Conservation (phyloP, 108 stramenopile genomes). For the Conticribra guillardii region DNA sequence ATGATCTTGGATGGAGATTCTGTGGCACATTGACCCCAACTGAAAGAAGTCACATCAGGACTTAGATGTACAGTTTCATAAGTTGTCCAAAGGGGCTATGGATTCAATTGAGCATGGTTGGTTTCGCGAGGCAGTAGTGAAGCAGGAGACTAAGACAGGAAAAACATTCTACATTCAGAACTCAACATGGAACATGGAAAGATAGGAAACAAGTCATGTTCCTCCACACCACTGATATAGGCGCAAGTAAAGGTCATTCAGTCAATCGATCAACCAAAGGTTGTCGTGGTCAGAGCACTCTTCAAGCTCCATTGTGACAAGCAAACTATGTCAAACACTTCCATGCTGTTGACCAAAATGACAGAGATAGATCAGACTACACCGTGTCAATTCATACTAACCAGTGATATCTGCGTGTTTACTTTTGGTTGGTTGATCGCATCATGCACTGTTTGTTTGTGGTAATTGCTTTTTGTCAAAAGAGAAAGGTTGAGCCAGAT, state of each 20-base stretch:
- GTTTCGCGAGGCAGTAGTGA: constrained; percentile 19
- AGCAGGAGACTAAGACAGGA: constrained; percentile 2
- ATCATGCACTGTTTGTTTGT: background rate
- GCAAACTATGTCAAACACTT: background rate
- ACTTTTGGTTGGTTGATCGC: background rate
- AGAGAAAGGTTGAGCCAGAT: background rate
- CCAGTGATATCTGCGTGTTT: background rate
- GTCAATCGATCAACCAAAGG: constrained; percentile 1
- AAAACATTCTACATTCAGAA: constrained; percentile 12
- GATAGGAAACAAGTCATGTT: constrained; percentile 26
- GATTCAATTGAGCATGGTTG: constrained; percentile 11
- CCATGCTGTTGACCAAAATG: background rate
- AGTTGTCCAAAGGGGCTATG: constrained; percentile 15
- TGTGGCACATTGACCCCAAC: constrained; percentile 20
- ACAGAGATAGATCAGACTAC: background rate
- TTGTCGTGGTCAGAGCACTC: background rate
- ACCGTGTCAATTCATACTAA: background rate
- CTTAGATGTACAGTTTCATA: constrained; percentile 19
- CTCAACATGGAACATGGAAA: constrained; percentile 16
- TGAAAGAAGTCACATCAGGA: constrained; percentile 9
- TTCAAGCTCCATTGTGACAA: background rate
- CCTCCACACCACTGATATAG: constrained; percentile 13
- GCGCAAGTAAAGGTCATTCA: constrained; percentile 1
- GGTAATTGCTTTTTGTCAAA: background rate
- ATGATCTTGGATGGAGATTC: constrained; percentile 13